Evolutionary conservation across 495 filamentous ascomycete genomes (phyloP).

Genomic region (Penicillium verhagenii): DNA sequence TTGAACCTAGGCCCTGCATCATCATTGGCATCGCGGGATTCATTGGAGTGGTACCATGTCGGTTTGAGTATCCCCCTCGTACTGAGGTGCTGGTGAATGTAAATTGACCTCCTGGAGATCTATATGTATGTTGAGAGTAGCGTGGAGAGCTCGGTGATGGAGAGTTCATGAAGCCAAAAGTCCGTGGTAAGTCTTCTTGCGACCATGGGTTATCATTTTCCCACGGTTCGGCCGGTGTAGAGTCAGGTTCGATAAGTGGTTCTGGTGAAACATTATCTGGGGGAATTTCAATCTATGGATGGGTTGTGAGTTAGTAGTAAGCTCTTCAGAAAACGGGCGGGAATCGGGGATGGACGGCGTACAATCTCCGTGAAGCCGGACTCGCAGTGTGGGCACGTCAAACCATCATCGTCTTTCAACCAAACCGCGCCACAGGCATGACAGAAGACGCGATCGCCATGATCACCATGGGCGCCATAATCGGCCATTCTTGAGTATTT

Average conservation of each 20-base stretch:
- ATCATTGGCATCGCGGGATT: slow-evolving; percentile 31
- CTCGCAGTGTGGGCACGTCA: slow-evolving; percentile 74
- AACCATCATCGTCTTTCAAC: slow-evolving; percentile 60
- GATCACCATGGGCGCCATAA: too few species aligned
- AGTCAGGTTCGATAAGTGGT: slow-evolving; percentile 16
- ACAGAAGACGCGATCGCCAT: slow-evolving; percentile 72
- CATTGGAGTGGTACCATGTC: slow-evolving; percentile 13
- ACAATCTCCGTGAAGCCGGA: slow-evolving; percentile 84
- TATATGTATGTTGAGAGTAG: slow-evolving; percentile 42
- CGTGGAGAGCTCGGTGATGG: slow-evolving; percentile 39
- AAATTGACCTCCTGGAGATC: slow-evolving; percentile 46
- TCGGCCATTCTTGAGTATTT: slow-evolving; percentile 8
- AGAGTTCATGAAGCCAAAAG: slow-evolving; percentile 1
- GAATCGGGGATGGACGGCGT: slow-evolving; percentile 5
- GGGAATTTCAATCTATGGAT: slow-evolving; percentile 38
- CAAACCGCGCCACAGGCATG: slow-evolving; percentile 78
- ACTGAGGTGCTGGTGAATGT: slow-evolving; percentile 38
- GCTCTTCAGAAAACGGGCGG: background rate
- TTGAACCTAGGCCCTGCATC: slow-evolving; percentile 30
- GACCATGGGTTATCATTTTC: slow-evolving; percentile 41
- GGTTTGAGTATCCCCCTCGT: slow-evolving; percentile 24
- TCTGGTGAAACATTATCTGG: slow-evolving; percentile 26
- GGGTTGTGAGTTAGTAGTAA: slow-evolving; percentile 26
- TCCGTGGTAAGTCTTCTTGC: slow-evolving; percentile 36
- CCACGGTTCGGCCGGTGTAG: slow-evolving; percentile 25